Base-by-base conservation (phyloP, 2,329 filamentous ascomycete species). In the Aspergillus sergii region DNA sequence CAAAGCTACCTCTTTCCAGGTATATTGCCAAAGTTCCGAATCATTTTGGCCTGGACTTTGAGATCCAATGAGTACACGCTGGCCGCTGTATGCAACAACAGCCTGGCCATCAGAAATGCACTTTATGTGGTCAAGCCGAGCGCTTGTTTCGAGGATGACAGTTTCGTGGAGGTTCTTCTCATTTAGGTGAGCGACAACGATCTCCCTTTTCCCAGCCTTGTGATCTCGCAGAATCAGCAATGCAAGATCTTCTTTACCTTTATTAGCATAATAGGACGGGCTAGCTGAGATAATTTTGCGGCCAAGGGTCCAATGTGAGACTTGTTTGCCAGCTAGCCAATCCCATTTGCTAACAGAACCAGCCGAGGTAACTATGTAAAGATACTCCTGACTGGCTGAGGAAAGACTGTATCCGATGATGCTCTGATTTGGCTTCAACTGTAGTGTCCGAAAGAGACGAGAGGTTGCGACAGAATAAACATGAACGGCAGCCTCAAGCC, bases 391-490 rank as follows among this genome's bases (percentile, higher is more conserved):
- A 75, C 88, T 80, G 57, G 73, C 71, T 34, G 80, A 78, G 60
- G 83, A 89, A 36, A 88, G 68, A 23, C 81, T 80, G 70, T 83
- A 88, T 28, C 82, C 81, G 26, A 82, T 78, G 26, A 89, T 79
- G 12, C 73, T 76, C 26, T 81, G 76, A 70, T 78, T 73, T 69
- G 81, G 68, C n/a, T 79, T 76, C 32, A 89, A 66, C 14, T 85
- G 80, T 56, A 97, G 89, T 61, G 88, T 87, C 68, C 92, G 89
- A 53, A 92, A 83, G 26, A 96, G 86, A 57, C 96, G 86, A 1
- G 95, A 98, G 60, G 93, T 93, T 67, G 87, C 83, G 34, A 92
- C 87, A 1, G 91, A 91, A 78, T 95, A 96, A 30, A 97, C 85
- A 75, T 93, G 91, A 59, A 97, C 83, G 11, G 90, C 89, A 32